Evolutionary conservation across 192 early-diverging fungal species (phyloP).

Genomic region (Spizellomyces punctatus): DNA sequence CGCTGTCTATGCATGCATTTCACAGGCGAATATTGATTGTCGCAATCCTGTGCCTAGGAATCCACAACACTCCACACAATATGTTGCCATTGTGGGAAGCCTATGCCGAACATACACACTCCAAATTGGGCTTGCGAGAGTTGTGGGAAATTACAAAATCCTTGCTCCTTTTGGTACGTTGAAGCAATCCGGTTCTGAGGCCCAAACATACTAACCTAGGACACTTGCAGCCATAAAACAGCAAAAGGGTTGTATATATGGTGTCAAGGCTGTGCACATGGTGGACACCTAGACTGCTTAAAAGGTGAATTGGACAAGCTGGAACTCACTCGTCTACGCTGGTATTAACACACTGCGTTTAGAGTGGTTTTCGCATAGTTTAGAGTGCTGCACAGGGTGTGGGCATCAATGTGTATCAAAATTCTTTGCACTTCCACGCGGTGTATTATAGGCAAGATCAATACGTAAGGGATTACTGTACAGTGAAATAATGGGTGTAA

Average conservation of each 20-base stretch:
- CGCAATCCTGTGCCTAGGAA: slow-evolving; percentile 43
- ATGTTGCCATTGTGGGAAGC: slow-evolving; percentile 70
- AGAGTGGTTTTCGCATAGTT: slow-evolving; percentile 66
- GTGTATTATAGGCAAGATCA: no score
- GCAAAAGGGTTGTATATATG: slow-evolving; percentile 75
- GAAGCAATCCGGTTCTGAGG: background rate
- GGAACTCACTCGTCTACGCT: background rate
- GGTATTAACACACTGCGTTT: background rate
- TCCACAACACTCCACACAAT: slow-evolving; percentile 73
- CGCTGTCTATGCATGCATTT: no score
- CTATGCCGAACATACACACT: slow-evolving; percentile 45
- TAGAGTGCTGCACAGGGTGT: slow-evolving; percentile 76
- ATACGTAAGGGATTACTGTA: no score
- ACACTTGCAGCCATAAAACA: slow-evolving; percentile 60
- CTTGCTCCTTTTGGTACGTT: slow-evolving; percentile 71
- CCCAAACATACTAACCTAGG: slow-evolving; percentile 9
- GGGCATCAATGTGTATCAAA: slow-evolving; percentile 63
- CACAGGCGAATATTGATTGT: no score
- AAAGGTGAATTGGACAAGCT: slow-evolving; percentile 1
- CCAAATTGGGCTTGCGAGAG: slow-evolving; percentile 72
- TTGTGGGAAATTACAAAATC: slow-evolving; percentile 62
- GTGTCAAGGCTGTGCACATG: slow-evolving; percentile 82
- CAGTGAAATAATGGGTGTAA: no score
- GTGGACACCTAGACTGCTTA: slow-evolving; percentile 75
- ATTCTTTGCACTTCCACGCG: background rate